Conservation (phyloP, 163 green algal genomes). For the Chlamydomonas reinhardtii region DNA sequence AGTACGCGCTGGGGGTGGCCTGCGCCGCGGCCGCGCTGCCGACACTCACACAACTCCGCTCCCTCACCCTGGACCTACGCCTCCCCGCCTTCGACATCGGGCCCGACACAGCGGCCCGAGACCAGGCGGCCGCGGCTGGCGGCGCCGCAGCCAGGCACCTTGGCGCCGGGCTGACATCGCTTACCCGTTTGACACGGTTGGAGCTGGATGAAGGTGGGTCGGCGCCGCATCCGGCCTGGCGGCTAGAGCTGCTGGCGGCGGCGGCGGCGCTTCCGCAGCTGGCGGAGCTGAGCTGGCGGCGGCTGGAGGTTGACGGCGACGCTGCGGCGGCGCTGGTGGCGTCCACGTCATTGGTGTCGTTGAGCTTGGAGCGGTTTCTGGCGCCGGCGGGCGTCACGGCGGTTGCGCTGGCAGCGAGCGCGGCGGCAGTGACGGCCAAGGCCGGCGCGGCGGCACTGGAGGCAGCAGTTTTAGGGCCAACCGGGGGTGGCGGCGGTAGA, state of each 20-base stretch:
- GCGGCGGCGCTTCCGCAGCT: not conserved
- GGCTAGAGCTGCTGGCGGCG: not conserved
- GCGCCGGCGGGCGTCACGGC: not conserved
- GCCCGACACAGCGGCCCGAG: not conserved
- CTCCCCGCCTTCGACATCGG: not conserved
- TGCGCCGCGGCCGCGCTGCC: not conserved
- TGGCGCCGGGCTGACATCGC: not conserved
- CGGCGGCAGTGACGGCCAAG: not conserved
- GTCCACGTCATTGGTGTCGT: not conserved
- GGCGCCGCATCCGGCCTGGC: conserved; percentile 10
- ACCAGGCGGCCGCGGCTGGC: not conserved
- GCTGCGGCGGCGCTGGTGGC: not conserved
- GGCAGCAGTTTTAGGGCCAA: not conserved
- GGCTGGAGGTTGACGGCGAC: conserved; percentile 14
- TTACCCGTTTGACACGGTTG: conserved; percentile 4
- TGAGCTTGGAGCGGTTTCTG: conserved; percentile 8
- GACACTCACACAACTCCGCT: conserved; percentile 16
- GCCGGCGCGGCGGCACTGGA: not conserved
- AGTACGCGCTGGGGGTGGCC: not conserved
- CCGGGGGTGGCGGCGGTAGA: not conserved
- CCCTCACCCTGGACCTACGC: conserved; percentile 2
- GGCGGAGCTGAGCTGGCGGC: conserved; percentile 10
- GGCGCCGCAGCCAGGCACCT: not conserved
- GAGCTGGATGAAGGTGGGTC: conserved; percentile 10
- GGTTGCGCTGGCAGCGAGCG: conserved; percentile 9